Evolutionary conservation across 768 basidiomycete genomes (phyloP).

Genomic region (Gloeostereum incarnatum): DNA sequence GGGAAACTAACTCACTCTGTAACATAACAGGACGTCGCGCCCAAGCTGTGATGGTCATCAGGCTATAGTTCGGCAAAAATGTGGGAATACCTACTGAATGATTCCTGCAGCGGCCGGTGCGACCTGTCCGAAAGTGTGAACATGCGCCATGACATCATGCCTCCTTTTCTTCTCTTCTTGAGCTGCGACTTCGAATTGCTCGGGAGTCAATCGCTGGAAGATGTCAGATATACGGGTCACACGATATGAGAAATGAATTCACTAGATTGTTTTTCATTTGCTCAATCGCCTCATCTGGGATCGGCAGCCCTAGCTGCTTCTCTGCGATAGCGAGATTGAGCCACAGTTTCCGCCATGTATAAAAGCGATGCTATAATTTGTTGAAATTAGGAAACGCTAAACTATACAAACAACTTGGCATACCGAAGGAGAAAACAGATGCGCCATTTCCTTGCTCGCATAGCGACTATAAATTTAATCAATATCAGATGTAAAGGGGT

Average conservation of each 20-base stretch:
- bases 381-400: neutral
- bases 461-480: slow-evolving; percentile 61
- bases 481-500: neutral
- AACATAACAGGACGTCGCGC: slow-evolving; percentile 98
- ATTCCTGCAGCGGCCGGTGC: slow-evolving; percentile 94
- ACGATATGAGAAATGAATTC: slow-evolving; percentile 12
- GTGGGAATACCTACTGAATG: slow-evolving; percentile 60
- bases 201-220: slow-evolving; percentile 65
- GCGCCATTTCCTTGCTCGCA: slow-evolving; percentile 98
- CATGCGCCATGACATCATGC: slow-evolving; percentile 99
- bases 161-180: slow-evolving; percentile 94
- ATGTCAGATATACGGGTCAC: slow-evolving; percentile 5
- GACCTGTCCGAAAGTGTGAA: slow-evolving; percentile 91
- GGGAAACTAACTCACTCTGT: slow-evolving; percentile 64
- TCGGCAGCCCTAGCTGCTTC: slow-evolving; percentile 87
- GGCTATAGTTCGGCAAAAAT: neutral
- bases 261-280: slow-evolving; percentile 96
- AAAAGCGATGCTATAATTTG: slow-evolving; percentile 75
- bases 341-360: slow-evolving; percentile 94
- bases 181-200: slow-evolving; percentile 89
- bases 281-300: slow-evolving; percentile 83
- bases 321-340: slow-evolving; percentile 94
- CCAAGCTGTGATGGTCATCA: slow-evolving; percentile 43
- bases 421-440: slow-evolving; percentile 92
- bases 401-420: slow-evolving; percentile 16